Evolutionary conservation across 2,329 filamentous ascomycete species (phyloP).

Genomic region (Didymella glomerata): DNA sequence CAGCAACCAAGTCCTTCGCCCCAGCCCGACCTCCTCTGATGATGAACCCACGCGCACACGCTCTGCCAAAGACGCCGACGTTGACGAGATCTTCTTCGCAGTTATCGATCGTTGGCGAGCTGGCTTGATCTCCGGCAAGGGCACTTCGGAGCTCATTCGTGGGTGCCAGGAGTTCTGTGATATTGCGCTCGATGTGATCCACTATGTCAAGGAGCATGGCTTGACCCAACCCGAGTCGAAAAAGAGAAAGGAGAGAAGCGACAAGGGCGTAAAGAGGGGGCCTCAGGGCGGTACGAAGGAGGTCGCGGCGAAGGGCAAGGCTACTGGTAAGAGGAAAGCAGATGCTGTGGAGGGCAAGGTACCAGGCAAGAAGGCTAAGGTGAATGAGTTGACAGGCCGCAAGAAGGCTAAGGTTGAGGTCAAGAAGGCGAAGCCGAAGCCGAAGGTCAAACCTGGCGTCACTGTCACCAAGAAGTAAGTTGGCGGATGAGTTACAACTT

Average conservation of each 20-base stretch:
- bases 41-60: slow-evolving; percentile 3
- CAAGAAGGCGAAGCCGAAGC: slow-evolving; percentile 8
- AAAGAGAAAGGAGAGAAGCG: slow-evolving; percentile 22
- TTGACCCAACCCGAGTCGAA: slow-evolving; percentile 18
- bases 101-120: slow-evolving; percentile 45
- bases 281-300: slow-evolving; percentile 10
- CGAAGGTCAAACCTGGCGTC: background rate
- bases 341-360: slow-evolving; percentile 5
- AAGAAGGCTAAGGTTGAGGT: slow-evolving; percentile 34
- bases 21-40: background rate
- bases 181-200: slow-evolving; percentile 41
- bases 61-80: slow-evolving; percentile 27
- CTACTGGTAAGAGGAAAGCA: slow-evolving; percentile 5
- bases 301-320: slow-evolving; percentile 1
- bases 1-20: background rate
- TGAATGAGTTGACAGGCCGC: slow-evolving; percentile 19
- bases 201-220: slow-evolving; percentile 43
- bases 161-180: slow-evolving; percentile 48
- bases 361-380: slow-evolving; percentile 8
- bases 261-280: slow-evolving; percentile 32
- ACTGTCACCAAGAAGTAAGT: background rate
- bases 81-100: slow-evolving; percentile 46
- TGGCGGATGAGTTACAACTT: background rate
- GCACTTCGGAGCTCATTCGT: slow-evolving; percentile 30
- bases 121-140: slow-evolving; percentile 28